phyloP scores from a whole-genome alignment of 306 rosid species.

The Acmispon strigosus region DNA sequence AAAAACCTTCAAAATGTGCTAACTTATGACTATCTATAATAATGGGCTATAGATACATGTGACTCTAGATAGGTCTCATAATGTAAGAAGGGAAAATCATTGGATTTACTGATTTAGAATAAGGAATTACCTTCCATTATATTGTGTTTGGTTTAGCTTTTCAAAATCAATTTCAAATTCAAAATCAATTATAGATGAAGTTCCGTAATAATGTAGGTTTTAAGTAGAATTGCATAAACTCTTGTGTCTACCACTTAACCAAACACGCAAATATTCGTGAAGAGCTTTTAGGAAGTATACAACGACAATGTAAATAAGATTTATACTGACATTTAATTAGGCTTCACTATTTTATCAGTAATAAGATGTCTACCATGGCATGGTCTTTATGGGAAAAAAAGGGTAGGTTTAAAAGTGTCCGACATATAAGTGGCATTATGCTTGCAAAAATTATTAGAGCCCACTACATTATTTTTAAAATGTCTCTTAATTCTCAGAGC shows the following conservation, averaged over 20 bases:
- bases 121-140: not conserved
- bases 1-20: not conserved
- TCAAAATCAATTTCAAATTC: no score
- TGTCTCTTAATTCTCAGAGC: not conserved
- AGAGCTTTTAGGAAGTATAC: no score
- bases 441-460: not conserved
- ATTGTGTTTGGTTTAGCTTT: no score
- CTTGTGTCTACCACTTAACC: not conserved
- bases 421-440: not conserved
- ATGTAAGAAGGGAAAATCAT: not conserved
- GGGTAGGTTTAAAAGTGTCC: not conserved
- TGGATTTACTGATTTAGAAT: not conserved
- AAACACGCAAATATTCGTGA: no score
- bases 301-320: no score
- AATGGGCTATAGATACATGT: not conserved
- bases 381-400: no score
- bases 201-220: no score
- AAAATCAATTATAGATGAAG: no score
- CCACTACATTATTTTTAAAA: not conserved
- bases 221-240: no score
- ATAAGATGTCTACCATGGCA: no score
- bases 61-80: not conserved
- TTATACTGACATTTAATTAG: no score
- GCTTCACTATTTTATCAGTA: no score
- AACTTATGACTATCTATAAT: not conserved